These are phyloP conservation scores for Nicotiana noctiflora DNA, from an alignment of 257 asterid genomes.

Conservation along the genomic window DNA sequence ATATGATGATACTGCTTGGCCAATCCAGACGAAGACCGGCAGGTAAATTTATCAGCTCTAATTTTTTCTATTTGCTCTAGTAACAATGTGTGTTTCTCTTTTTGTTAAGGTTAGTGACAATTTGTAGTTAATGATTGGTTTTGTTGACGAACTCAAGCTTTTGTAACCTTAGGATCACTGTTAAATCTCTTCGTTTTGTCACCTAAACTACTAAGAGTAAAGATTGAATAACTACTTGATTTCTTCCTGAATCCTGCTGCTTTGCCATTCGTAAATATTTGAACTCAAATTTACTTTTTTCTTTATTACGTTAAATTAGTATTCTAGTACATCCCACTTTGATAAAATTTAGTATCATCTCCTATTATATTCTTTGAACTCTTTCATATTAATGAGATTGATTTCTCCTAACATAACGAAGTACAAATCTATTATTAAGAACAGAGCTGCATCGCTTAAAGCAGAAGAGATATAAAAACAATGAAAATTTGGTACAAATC, in stretches of 20 bases:
- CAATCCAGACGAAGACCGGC: constrained; percentile 77
- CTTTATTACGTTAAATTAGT: not conserved
- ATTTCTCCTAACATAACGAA: not conserved
- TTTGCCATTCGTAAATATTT: not conserved
- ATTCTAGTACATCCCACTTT: not conserved
- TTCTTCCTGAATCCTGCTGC: not conserved
- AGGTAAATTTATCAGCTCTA: constrained; percentile 27
- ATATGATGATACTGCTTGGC: constrained; percentile 73
- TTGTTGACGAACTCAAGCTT: not conserved
- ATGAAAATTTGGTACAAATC: not conserved
- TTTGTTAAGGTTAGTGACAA: not conserved
- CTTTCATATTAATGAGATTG: not conserved
- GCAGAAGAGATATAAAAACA: not conserved
- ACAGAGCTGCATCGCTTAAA: not conserved
- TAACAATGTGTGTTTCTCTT: not conserved
- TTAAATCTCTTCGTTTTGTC: not conserved
- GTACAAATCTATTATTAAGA: not conserved
- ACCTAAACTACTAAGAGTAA: not conserved
- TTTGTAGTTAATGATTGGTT: not conserved
- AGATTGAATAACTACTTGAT: not conserved
- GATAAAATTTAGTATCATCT: not conserved
- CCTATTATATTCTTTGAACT: not conserved
- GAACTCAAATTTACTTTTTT: not conserved
- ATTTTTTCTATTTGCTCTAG: not conserved
- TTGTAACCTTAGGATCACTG: not conserved